These are phyloP conservation scores for Trichopus zeylanicus DNA, from an alignment of 116 monocot species.

Conservation along the genomic window DNA sequence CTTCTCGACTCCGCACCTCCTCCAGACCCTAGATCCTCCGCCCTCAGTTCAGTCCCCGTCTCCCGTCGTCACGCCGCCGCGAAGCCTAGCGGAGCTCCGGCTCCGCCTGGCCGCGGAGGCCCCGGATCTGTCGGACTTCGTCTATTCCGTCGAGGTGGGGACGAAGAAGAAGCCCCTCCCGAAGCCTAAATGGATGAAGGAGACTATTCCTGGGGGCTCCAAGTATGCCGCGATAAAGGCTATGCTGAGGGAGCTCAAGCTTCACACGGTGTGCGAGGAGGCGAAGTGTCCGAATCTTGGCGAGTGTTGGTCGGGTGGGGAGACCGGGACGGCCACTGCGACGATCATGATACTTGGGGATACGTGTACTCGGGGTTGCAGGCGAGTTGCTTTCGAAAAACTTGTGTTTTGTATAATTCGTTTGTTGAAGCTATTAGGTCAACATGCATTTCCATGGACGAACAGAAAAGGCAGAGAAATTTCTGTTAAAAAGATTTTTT, in stretches of 20 bases:
- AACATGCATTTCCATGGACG: no score
- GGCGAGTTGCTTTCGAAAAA: conserved; percentile 32
- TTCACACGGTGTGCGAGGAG: conserved; percentile 97
- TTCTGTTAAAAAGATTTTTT: no score
- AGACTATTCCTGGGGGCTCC: conserved; percentile 66
- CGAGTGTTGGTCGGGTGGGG: conserved; percentile 97
- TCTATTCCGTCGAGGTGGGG: conserved; percentile 85
- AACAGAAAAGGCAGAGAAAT: no score
- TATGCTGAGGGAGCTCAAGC: conserved; percentile 75
- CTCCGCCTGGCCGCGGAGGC: conserved; percentile 55
- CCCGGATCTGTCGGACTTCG: conserved; percentile 59
- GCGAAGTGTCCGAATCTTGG: conserved; percentile 86
- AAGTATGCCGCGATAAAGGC: conserved; percentile 89
- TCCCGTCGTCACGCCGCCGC: conserved; percentile 17
- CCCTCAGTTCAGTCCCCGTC: conserved; percentile 8
- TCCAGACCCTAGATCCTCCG: conserved; percentile 8
- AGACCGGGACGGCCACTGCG: conserved; percentile 92
- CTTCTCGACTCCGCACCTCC: conserved; percentile 5
- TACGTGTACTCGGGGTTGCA: conserved; percentile 80
- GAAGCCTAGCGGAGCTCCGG: conserved; percentile 63
- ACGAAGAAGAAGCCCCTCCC: conserved; percentile 82
- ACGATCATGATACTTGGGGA: conserved; percentile 97
- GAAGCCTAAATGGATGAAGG: conserved; percentile 97
- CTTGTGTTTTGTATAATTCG: no score
- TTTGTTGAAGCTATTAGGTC: no score